Evolutionary conservation across 768 basidiomycete species (phyloP).

Genomic region (Coprinopsis sp.): DNA sequence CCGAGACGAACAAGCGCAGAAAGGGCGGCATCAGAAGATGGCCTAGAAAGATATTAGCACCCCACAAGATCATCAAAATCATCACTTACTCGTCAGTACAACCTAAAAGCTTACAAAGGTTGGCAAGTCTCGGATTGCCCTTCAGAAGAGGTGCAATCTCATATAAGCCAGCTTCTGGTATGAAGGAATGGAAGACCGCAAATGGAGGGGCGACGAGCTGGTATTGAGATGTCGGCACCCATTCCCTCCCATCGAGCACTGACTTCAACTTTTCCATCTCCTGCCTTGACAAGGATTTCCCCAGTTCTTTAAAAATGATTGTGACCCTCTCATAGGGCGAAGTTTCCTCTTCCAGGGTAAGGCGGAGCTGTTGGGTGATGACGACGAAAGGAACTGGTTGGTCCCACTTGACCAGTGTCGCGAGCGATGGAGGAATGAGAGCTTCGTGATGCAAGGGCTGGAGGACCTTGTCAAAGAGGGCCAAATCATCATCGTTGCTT

Average conservation of each 20-base stretch:
- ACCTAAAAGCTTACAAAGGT: constrained; percentile 32
- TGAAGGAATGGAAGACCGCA: constrained; percentile 18
- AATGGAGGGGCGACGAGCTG: constrained; percentile 16
- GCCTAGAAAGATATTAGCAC: constrained; percentile 26
- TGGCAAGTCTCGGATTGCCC: too few relatives aligned
- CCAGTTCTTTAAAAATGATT: constrained; percentile 28
- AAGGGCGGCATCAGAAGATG: constrained; percentile 25
- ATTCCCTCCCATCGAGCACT: constrained; percentile 17
- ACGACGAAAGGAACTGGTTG: constrained; percentile 25
- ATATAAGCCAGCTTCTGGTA: constrained; percentile 23
- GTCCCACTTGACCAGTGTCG: constrained; percentile 35
- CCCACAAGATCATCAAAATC: background rate
- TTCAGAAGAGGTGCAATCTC: constrained; percentile 17
- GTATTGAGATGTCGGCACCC: constrained; percentile 30
- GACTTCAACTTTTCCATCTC: constrained; percentile 16
- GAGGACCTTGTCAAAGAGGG: constrained; percentile 39
- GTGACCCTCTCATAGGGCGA: constrained; percentile 15
- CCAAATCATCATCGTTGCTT: constrained; percentile 17
- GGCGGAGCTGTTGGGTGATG: constrained; percentile 30
- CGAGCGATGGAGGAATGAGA: constrained; percentile 24
- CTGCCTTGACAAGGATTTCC: constrained; percentile 12
- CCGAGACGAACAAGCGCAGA: constrained; percentile 20
- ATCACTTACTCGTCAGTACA: constrained; percentile 33
- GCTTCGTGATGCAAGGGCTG: constrained; percentile 23
- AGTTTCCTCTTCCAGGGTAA: constrained; percentile 13